Evolutionary conservation across 2,329 filamentous ascomycete genomes (phyloP).

Genomic region (Xylariaceae sp.): DNA sequence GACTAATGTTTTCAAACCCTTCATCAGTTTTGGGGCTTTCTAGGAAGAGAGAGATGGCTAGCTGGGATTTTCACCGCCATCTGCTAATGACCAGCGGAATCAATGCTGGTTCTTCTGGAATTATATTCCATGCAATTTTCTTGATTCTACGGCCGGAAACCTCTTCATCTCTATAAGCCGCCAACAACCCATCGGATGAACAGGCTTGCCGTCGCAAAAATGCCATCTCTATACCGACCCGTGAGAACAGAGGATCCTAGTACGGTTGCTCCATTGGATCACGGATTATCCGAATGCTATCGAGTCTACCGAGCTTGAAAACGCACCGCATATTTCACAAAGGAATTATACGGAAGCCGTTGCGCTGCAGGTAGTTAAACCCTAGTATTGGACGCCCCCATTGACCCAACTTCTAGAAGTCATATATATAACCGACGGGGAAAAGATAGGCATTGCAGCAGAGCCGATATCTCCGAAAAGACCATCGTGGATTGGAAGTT

Average conservation of each 20-base stretch:
- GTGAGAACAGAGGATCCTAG: conserved; percentile 61
- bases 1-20: conserved; percentile 46
- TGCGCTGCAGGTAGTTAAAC: conserved; percentile 42
- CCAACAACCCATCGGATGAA: conserved; percentile 64
- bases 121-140: conserved; percentile 50
- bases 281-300: conserved; percentile 66
- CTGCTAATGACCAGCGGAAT: conserved; percentile 57
- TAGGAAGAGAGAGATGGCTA: conserved; percentile 63
- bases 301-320: conserved; percentile 41
- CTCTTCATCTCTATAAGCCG: conserved; percentile 72
- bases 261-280: conserved; percentile 61
- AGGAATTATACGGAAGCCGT: conserved; percentile 54
- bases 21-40: conserved; percentile 47
- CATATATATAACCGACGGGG: conserved; percentile 50
- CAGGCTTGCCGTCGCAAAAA: conserved; percentile 63
- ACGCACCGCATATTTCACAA: conserved; percentile 56
- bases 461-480: conserved; percentile 56
- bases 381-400: neutral
- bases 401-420: neutral
- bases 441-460: conserved; percentile 63
- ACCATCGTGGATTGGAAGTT: conserved; percentile 67
- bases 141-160: conserved; percentile 69
- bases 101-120: conserved; percentile 49
- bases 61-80: conserved; percentile 75
- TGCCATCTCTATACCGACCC: conserved; percentile 63